Evolutionary conservation across 139 green algal species (phyloP), one percentile per base, ranked within the genome.

Genomic region (Limnomonas spitsbergensis): DNA sequence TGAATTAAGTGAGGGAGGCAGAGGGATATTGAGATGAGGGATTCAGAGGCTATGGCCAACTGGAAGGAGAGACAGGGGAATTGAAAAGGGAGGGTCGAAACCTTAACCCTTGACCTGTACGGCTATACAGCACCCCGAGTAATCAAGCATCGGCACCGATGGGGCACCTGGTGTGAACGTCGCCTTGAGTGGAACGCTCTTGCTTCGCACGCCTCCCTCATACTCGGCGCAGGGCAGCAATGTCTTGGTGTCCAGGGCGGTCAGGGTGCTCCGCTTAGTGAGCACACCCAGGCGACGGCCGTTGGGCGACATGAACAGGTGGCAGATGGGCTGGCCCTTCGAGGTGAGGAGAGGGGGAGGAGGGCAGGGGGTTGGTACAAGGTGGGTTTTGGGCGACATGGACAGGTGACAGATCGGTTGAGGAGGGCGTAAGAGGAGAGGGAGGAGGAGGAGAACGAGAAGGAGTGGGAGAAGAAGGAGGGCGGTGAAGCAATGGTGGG

Each of bases 161-260:
- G n/a, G n/a, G n/a, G n/a, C n/a, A 87, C 82, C 82, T 39, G 83
- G 83, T 52, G 78, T 88, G 76, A 85, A 76, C 0, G 52, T 42
- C 6, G 79, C 61, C 67, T 85, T 85, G 31, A 88, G 3, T 0
- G 83, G 83, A 20, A 40, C 66, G 34, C 67, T 72, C 52, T 71
- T 73, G 68, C 77, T 83, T 1, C 54, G 31, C 35, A 88, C 3
- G 0, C 77, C 80, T 1, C 40, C 40, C 24, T 80, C 67, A 38
- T 80, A 66, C 68, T 80, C 76, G 4, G 76, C 77, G 0, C 53
- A 40, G 4, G 26, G 38, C 42, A 71, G 75, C 7, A 88, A 36
- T 27, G 70, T 68, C 35, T 82, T 82, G 31, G 66, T 76, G 61
- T 88, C 83, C 42, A 88, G 27, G 34, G 56, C 73, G 73, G 82